phyloP scores from a whole-genome alignment of 2,329 filamentous ascomycete species.

The Pseudopyrenochaeta lycopersici region DNA sequence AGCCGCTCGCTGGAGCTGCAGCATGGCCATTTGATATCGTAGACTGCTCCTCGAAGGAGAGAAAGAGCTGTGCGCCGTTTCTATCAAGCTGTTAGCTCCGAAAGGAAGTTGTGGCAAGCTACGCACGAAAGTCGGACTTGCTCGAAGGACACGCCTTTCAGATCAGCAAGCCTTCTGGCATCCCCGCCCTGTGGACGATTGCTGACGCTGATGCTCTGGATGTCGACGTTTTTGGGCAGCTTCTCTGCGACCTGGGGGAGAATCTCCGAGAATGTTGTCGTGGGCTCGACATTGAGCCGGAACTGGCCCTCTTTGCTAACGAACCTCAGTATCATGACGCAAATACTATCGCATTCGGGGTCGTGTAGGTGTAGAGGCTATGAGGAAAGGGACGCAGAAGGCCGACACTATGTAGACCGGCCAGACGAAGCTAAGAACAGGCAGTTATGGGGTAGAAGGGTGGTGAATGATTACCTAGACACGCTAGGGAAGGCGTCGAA shows the following conservation, averaged over 20 bases:
- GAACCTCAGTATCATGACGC: constrained; percentile 80
- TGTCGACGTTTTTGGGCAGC: constrained; percentile 64
- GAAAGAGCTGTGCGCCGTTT: constrained; percentile 90
- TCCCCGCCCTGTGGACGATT: constrained; percentile 69
- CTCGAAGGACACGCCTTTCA: constrained; percentile 65
- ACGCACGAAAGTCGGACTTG: constrained; percentile 66
- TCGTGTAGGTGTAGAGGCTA: neutral
- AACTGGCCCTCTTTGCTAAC: constrained; percentile 93
- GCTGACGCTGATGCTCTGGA: constrained; percentile 65
- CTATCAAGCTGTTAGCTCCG: constrained; percentile 56
- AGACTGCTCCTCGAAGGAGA: constrained; percentile 75
- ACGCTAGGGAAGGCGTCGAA: constrained; percentile 13
- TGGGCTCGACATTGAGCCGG: constrained; percentile 79
- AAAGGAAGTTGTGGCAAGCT: constrained; percentile 11
- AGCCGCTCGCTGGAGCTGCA: constrained; percentile 53
- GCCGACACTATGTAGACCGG: constrained; percentile 2
- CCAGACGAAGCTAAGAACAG: neutral
- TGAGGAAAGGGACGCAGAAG: neutral
- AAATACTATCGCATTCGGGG: constrained; percentile 4
- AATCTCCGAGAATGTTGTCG: constrained; percentile 73
- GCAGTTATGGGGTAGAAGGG: constrained; percentile 19
- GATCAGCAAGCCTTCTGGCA: constrained; percentile 60
- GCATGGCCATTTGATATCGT: constrained; percentile 60
- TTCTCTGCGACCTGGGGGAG: constrained; percentile 66
- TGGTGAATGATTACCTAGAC: constrained; percentile 16